Conservation (phyloP, 2,329 filamentous ascomycete species). For the Macrophomina phaseolina region DNA sequence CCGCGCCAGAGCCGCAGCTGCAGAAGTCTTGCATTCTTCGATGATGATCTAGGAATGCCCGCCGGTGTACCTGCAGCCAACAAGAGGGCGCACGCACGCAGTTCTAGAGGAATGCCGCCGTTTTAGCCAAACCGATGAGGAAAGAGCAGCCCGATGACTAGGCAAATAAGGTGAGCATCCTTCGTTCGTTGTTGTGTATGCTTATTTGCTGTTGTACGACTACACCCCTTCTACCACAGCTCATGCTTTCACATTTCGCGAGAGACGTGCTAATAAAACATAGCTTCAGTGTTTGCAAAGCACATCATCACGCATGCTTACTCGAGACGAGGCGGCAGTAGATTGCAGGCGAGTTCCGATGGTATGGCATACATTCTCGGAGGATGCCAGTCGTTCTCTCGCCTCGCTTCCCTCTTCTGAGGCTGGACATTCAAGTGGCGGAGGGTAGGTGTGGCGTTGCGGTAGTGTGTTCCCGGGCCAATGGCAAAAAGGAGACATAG, state of each 20-base stretch:
- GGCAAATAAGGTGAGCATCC: too few relatives aligned
- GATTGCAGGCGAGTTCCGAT: background rate
- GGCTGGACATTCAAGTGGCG: background rate
- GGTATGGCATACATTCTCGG: conserved; percentile 17
- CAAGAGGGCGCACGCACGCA: background rate
- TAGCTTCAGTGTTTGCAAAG: too few relatives aligned
- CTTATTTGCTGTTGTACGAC: too few relatives aligned
- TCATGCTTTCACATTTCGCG: too few relatives aligned
- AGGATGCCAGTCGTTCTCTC: background rate
- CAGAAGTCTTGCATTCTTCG: conserved; percentile 15
- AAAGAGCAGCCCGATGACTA: background rate
- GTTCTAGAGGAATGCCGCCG: background rate
- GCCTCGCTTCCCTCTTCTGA: background rate
- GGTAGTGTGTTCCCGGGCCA: background rate
- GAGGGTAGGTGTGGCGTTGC: background rate
- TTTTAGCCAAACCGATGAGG: background rate
- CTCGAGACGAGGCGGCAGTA: too few relatives aligned
- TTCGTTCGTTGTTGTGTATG: too few relatives aligned
- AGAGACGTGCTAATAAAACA: too few relatives aligned
- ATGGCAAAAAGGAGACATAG: background rate
- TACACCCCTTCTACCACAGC: too few relatives aligned
- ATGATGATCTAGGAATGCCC: conserved; percentile 10
- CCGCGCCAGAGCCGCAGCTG: background rate
- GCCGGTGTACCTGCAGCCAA: background rate
- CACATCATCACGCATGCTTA: too few relatives aligned